Evolutionary conservation across 805 yeast species (phyloP).

Genomic region (Yamadazyma laniorum): DNA sequence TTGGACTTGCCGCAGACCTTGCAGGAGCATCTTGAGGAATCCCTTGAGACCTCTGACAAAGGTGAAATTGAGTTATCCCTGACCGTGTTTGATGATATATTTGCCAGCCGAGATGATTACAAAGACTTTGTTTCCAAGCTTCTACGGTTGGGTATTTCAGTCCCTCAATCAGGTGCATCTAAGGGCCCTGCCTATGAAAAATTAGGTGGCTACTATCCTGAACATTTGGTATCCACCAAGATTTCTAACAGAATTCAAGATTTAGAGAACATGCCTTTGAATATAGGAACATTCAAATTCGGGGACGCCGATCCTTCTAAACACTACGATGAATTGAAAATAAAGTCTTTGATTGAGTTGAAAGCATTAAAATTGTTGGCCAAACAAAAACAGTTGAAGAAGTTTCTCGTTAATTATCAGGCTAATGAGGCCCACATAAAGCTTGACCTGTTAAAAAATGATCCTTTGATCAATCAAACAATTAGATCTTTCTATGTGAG

Average conservation of each 20-base stretch:
- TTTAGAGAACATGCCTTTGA: slow-evolving; percentile 66
- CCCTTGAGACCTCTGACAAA: slow-evolving; percentile 5
- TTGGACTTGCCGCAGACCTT: slow-evolving; percentile 58
- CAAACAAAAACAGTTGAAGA: slow-evolving; percentile 69
- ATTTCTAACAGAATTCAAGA: slow-evolving; percentile 58
- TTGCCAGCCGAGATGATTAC: slow-evolving; percentile 8
- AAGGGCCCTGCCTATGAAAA: slow-evolving; percentile 34
- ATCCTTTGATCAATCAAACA: slow-evolving; percentile 61
- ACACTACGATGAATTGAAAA: slow-evolving; percentile 51
- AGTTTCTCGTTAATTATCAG: slow-evolving; percentile 51
- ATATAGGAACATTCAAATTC: slow-evolving; percentile 57
- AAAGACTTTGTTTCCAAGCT: slow-evolving; percentile 35
- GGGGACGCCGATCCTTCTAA: slow-evolving; percentile 30
- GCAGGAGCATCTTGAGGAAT: slow-evolving; percentile 33
- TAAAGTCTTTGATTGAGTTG: slow-evolving; percentile 67
- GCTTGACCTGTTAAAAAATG: slow-evolving; percentile 48
- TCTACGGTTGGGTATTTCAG: slow-evolving; percentile 35
- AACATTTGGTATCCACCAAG: slow-evolving; percentile 51
- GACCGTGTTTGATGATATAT: slow-evolving; percentile 9
- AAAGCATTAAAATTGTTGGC: slow-evolving; percentile 64
- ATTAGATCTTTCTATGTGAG: slow-evolving; percentile 67
- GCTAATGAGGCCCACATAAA: slow-evolving; percentile 57
- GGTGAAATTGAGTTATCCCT: not conserved
- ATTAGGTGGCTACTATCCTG: slow-evolving; percentile 52
- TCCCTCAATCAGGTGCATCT: slow-evolving; percentile 19